A percentile compares a stretch with the other conserved stretches of the same genome.
These are phyloP conservation scores for Rhodotorula mucilaginosa DNA, from an alignment of 1,284 basidiomycete species.

Conservation along the genomic window DNA sequence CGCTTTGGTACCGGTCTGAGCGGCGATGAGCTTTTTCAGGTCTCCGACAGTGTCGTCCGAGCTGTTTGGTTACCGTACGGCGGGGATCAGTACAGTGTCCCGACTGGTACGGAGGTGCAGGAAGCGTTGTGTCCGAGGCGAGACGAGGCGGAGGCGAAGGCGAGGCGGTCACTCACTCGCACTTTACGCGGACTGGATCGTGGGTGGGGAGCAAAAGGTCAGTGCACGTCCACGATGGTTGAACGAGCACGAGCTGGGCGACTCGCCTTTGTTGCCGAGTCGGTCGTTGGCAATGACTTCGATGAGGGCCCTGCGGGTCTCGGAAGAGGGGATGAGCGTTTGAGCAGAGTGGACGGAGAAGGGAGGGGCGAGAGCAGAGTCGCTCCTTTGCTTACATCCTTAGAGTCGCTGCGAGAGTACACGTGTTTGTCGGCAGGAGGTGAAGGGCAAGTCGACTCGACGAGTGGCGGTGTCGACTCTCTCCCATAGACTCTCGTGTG, in stretches of 20 bases:
- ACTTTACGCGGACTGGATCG: constrained; percentile 74
- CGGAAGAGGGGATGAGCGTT: neutral
- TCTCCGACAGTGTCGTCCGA: constrained; percentile 95
- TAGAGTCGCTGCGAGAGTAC: no score
- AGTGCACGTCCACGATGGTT: neutral
- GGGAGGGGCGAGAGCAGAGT: no score
- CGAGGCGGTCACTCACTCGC: constrained; percentile 39
- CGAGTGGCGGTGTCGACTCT: no score
- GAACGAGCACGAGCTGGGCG: no score
- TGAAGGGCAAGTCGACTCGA: no score
- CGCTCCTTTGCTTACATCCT: neutral
- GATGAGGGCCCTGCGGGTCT: constrained; percentile 19
- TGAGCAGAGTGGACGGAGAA: neutral
- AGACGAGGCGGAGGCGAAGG: neutral
- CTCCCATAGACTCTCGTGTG: no score
- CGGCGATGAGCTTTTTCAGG: constrained; percentile 92
- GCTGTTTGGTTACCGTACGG: constrained; percentile 53
- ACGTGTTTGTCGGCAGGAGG: no score
- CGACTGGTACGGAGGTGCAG: neutral
- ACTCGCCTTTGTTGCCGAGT: constrained; percentile 84
- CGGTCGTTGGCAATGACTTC: constrained; percentile 84
- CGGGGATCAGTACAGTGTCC: neutral
- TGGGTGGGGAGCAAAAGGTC: neutral
- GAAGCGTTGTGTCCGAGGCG: accelerated
- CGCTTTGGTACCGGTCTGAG: constrained; percentile 85